These are phyloP conservation scores for Pneumocystis wakefieldiae DNA, from an alignment of 1,139 yeast genomes.

Conservation along the genomic window DNA sequence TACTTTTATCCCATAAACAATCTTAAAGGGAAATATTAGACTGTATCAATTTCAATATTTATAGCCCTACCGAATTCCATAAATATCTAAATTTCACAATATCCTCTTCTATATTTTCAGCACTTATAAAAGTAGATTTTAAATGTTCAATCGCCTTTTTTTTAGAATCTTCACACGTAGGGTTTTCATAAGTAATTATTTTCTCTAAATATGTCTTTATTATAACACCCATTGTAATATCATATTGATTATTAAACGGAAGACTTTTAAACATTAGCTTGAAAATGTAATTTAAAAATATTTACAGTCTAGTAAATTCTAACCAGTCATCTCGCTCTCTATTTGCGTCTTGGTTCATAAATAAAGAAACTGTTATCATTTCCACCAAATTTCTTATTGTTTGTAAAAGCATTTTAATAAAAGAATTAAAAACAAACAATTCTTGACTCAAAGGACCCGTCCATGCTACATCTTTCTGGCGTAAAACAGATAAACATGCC, in stretches of 20 bases:
- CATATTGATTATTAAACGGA: constrained; percentile 45
- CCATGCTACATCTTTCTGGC: constrained; percentile 43
- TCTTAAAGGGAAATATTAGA: not conserved
- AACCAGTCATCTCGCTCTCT: constrained; percentile 23
- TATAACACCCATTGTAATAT: constrained; percentile 28
- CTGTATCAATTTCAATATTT: not conserved
- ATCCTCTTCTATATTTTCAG: constrained; percentile 28
- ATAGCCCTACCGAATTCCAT: constrained; percentile 19
- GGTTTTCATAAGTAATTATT: constrained; percentile 14
- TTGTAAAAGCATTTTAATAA: constrained; percentile 38
- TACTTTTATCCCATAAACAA: constrained; percentile 21
- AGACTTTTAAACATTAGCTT: constrained; percentile 44
- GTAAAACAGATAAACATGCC: constrained; percentile 40
- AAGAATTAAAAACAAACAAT: constrained; percentile 52
- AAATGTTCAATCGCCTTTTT: constrained; percentile 8
- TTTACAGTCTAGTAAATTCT: constrained; percentile 10
- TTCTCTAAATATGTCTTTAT: constrained; percentile 27
- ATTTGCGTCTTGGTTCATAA: constrained; percentile 40
- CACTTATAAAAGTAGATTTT: constrained; percentile 21
- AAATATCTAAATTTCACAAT: constrained; percentile 32
- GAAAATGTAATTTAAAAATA: constrained; percentile 26
- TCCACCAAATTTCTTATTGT: constrained; percentile 44
- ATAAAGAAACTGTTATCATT: constrained; percentile 37
- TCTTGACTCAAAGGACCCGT: constrained; percentile 58
- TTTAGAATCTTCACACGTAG: constrained; percentile 7